Evolutionary conservation across 1,284 basidiomycete genomes (phyloP).

Genomic region (Apiotrichum domesticum): DNA sequence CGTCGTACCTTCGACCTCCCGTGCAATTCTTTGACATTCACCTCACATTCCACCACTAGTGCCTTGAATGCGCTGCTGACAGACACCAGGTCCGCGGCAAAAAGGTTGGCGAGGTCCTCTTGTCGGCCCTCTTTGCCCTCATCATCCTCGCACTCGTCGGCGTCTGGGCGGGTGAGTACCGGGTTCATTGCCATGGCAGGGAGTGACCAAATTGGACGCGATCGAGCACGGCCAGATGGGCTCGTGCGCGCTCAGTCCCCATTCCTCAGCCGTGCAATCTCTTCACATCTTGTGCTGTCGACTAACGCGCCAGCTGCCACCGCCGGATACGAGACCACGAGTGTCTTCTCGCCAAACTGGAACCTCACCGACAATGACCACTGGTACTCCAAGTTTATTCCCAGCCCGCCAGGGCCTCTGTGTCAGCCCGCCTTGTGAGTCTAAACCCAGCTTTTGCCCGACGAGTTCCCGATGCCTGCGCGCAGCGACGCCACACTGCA

Average conservation of each 20-base stretch:
- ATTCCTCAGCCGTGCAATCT: neutral
- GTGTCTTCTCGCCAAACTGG: slow-evolving; percentile 16
- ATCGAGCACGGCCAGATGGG: too few species aligned
- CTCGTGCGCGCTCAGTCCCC: too few species aligned
- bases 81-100: slow-evolving; percentile 11
- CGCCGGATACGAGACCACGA: slow-evolving; percentile 14
- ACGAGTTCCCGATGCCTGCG: too few species aligned
- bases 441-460: too few species aligned
- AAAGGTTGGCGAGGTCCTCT: slow-evolving; percentile 8
- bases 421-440: slow-evolving; percentile 20
- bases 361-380: slow-evolving; percentile 21
- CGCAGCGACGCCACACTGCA: too few species aligned
- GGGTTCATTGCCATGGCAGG: too few species aligned
- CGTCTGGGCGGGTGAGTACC: slow-evolving; percentile 17
- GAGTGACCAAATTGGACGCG: too few species aligned
- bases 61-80: too few species aligned
- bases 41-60: too few species aligned
- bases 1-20: too few species aligned
- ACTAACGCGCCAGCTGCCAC: slow-evolving; percentile 10
- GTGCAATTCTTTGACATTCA: too few species aligned
- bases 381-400: slow-evolving; percentile 21
- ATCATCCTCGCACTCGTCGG: slow-evolving; percentile 13
- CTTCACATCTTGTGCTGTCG: neutral
- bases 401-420: slow-evolving; percentile 5
- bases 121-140: slow-evolving; percentile 9